Conservation (phyloP, 208 protist species). For the Novymonas esmeraldas region DNA sequence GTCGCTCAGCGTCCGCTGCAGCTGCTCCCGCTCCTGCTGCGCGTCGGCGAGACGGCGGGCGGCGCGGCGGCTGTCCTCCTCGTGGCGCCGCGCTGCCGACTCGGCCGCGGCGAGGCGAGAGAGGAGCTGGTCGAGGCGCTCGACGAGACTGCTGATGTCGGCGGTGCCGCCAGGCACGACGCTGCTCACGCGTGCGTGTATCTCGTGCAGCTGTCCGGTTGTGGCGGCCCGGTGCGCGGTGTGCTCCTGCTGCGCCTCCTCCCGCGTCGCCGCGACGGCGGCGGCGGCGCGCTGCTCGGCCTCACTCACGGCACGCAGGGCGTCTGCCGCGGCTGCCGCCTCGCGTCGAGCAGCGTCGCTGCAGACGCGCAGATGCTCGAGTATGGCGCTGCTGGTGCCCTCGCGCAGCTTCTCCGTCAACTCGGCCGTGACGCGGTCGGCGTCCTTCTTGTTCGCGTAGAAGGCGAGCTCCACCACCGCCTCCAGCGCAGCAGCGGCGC, state of each 20-base stretch:
- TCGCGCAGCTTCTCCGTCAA: slow-evolving; percentile 16
- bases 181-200: slow-evolving; percentile 9
- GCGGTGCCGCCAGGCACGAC: not conserved
- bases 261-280: slow-evolving; percentile 19
- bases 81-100: slow-evolving; percentile 2
- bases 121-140: slow-evolving; percentile 21
- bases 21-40: slow-evolving; percentile 30
- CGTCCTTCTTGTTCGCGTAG: slow-evolving; percentile 12
- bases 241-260: slow-evolving; percentile 12
- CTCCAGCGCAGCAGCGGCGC: slow-evolving; percentile 6
- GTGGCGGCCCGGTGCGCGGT: slow-evolving; percentile 9
- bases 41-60: slow-evolving; percentile 6
- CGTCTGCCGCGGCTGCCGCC: slow-evolving; percentile 5
- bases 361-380: slow-evolving; percentile 24
- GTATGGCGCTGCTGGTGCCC: slow-evolving; percentile 3
- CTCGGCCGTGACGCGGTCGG: slow-evolving; percentile 10
- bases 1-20: slow-evolving; percentile 28
- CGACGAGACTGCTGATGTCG: slow-evolving; percentile 3
- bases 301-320: slow-evolving; percentile 22
- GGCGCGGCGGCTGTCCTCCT: slow-evolving; percentile 18
- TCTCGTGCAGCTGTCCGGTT: slow-evolving; percentile 16
- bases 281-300: slow-evolving; percentile 22
- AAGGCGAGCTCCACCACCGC: slow-evolving; percentile 28
- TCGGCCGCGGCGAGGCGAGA: slow-evolving; percentile 14
- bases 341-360: slow-evolving; percentile 12